Base-by-base conservation (phyloP, 2,329 filamentous ascomycete species). In the Sclerotiophoma versabilis region DNA sequence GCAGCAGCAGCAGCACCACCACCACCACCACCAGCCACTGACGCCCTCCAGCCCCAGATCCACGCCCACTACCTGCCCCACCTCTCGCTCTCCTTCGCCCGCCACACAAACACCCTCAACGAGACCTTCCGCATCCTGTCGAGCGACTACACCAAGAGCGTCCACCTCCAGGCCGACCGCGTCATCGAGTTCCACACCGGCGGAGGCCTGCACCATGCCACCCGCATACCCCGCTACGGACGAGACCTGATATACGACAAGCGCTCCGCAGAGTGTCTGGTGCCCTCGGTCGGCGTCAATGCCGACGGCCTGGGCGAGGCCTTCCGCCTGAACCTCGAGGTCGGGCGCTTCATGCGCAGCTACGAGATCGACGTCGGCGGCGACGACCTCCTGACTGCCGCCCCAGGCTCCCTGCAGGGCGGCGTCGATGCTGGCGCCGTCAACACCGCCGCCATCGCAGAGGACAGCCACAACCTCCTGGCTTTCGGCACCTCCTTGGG, bases 11-110 rank as follows among this genome's bases (percentile, higher is more conserved):
- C n/a, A n/a, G n/a, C n/a, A n/a, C n/a, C n/a, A n/a, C n/a, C n/a
- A n/a, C n/a, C n/a, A n/a, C n/a, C n/a, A n/a, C n/a, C n/a, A n/a
- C n/a, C n/a, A n/a, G n/a, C n/a, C n/a, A n/a, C n/a, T n/a, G n/a
- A n/a, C n/a, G n/a, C n/a, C n/a, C n/a, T n/a, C n/a, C n/a, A n/a
- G 70, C 88, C 90, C 1, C 91, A 96, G 74, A 96, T 98, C 54
- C 95, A 98, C 72, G 89, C 91, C n/a, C 96, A 99, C 77, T 92
- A 96, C 72, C 85, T 98, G 5, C 90, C 93, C 30, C 92, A 98
- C 71, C 83, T 98, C 19, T 93, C 93, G 9, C 84, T 99, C n/a
- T 96, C 93, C 8, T 99, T 89, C 76, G 87, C 92, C 27, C 88
- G 95, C 49, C 95, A 99, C 75, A 99, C 96, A 1, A 90, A 91